Base-by-base conservation (phyloP, 805 yeast genomes). In the Suhomyces kilbournensis region DNA sequence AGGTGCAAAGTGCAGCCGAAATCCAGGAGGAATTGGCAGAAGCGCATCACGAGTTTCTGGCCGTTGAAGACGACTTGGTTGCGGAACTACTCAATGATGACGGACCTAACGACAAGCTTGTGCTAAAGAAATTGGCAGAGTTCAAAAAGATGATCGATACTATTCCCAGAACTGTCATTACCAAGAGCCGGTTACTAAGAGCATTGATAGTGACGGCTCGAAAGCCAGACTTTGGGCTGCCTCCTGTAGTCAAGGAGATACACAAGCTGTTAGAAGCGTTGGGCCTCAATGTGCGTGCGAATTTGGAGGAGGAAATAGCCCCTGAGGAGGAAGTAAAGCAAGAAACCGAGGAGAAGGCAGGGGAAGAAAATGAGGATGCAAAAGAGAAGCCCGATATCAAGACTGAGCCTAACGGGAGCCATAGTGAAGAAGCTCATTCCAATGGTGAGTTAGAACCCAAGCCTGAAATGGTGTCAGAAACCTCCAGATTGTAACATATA, bases 131-230 rank as follows among this genome's bases (percentile, higher is more conserved):
- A 22, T 53, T 70, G 38, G 51, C 53, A 7, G 53, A 56, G 26
- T 42, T 66, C 25, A 59, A 57, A 30, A 53, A 53, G 35, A 28
- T 65, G 46, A 56, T 51, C 30, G 47, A 19, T 19, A 55, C 39
- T 50, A 56, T 69, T 48, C 78, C 79, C 7, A 56, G 59, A 26
- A 60, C 71, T 26, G 58, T 71, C 2, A 55, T 72, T 9, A 51
- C 59, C 14, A 70, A 66, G 51, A 69, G 75, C 38, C 63, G 60
- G 44, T 54, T 74, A 38, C 61, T 66, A 42, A 60, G 73, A 43
- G 65, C 66, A 14, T 55, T 75, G 51, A 64, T 75, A 12, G 54
- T 71, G 47, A 58, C 61, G 2, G 57, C 64, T 49, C 66, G 76
- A 53, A 65, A 62, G 53, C 70, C 71, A 4, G 46, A 52, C 17